Base-by-base conservation (phyloP, 352 stramenopile species). In the Globisporangium parvum region DNA sequence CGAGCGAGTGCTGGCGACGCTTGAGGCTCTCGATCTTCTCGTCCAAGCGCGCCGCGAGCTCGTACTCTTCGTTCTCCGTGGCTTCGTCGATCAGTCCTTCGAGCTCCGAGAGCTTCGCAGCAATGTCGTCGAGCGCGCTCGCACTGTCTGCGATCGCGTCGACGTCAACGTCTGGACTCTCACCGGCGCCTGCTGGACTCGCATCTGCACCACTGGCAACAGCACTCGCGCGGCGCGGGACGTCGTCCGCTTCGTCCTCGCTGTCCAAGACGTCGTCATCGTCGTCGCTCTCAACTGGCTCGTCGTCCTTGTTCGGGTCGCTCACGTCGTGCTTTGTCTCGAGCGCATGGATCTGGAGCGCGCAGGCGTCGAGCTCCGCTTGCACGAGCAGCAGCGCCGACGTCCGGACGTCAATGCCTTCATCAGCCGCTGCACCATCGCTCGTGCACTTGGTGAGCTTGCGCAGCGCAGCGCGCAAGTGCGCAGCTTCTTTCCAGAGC, bases 41-140 rank as follows among this genome's bases (percentile, higher is more conserved):
- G 49, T 93, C 84, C 47, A 93, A 58, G 33, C 67, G 84, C 14
- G 80, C 84, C 40, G 84, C 84, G 44, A 87, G 59, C 45, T 93
- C 84, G 53, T 93, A 91, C 2, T 93, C 72, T 58, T 93, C 84
- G 28, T 87, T 85, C 47, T 89, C 81, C 0, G 84, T 93, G 2
- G 84, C 84, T 26, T 76, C 64, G 42, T 93, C 79, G 37, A 93
- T 91, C 60, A 81, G 62, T 10, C 40, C 50, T 51, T 93, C 84
- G 1, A 93, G 65, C 39, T 87, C 67, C 6, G 63, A 64, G 17
- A 93, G 62, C 53, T 88, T 82, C 3, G 65, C 63, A 9, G 63
- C 56, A 28, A 91, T 83, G n/a, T 77, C 77, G 49, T 90, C 75
- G 8, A 87, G 53, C 14, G 61, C 60, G 3, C 59, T 65, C 14